Conservation (phyloP, 805 yeast genomes). For the Cyberlindnera xishuangbannaensis region DNA sequence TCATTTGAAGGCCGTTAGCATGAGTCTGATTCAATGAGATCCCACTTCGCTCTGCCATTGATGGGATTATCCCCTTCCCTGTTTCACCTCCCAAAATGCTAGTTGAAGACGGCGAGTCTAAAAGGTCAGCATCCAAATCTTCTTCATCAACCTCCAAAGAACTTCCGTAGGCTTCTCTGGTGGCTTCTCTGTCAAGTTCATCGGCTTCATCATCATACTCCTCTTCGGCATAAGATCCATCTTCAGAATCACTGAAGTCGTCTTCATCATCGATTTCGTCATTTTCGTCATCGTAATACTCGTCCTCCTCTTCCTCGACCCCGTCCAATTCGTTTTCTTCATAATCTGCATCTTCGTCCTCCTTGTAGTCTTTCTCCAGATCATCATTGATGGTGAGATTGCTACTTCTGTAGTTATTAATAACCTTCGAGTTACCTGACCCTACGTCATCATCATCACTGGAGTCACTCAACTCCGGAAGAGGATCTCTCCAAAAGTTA, state of each 20-base stretch:
- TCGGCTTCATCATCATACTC: too few relatives aligned
- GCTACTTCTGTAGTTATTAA: background rate
- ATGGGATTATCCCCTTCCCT: slow-evolving; percentile 8
- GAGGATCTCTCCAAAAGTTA: slow-evolving; percentile 87
- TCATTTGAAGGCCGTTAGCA: slow-evolving; percentile 14
- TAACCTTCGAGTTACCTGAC: background rate
- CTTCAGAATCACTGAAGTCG: too few relatives aligned
- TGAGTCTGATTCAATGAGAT: slow-evolving; percentile 13
- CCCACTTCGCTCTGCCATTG: slow-evolving; percentile 12
- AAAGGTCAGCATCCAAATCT: slow-evolving; percentile 27
- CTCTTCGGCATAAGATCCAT: too few relatives aligned
- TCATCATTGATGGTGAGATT: slow-evolving; percentile 17
- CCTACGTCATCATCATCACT: slow-evolving; percentile 35
- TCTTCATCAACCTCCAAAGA: too few relatives aligned
- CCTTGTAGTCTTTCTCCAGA: slow-evolving; percentile 26
- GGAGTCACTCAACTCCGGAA: slow-evolving; percentile 54
- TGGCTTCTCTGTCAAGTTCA: too few relatives aligned
- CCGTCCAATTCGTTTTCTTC: slow-evolving; percentile 22
- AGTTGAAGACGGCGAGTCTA: slow-evolving; percentile 18
- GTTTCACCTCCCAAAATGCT: background rate
- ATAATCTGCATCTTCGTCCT: slow-evolving; percentile 15
- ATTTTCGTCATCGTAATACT: slow-evolving; percentile 25
- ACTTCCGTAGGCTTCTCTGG: too few relatives aligned
- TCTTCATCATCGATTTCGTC: slow-evolving; percentile 20
- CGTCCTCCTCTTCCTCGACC: slow-evolving; percentile 17